These are phyloP conservation scores for Pythium aphanidermatum DNA, from an alignment of 352 stramenopile genomes.

Conservation along the genomic window DNA sequence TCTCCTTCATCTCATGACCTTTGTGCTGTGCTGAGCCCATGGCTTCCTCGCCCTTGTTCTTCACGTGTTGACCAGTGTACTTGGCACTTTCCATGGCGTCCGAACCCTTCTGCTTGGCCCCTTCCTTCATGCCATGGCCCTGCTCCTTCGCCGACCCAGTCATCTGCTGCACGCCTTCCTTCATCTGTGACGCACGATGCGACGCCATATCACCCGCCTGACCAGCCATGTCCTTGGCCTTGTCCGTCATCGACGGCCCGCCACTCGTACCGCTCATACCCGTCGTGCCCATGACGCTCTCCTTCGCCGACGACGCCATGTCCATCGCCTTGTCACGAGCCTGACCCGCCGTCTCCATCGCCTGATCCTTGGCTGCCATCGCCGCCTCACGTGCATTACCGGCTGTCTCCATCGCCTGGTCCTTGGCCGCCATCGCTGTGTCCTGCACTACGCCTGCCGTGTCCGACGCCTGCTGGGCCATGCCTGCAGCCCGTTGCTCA, in stretches of 20 bases:
- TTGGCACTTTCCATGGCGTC: conserved; percentile 9
- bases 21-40: not conserved
- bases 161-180: conserved; percentile 16
- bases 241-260: conserved; percentile 10
- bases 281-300: conserved; percentile 12
- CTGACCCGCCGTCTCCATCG: conserved; percentile 14
- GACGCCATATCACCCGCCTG: conserved; percentile 17
- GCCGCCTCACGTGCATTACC: conserved; percentile 17
- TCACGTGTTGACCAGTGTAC: conserved; percentile 5
- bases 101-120: conserved; percentile 14
- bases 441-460: conserved; percentile 15
- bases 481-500: conserved; percentile 22
- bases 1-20: conserved; percentile 5
- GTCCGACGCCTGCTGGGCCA: conserved; percentile 13
- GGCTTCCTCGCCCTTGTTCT: conserved; percentile 10
- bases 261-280: conserved; percentile 4
- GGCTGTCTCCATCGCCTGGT: conserved; percentile 18
- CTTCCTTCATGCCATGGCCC: conserved; percentile 13
- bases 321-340: conserved; percentile 23
- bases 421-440: conserved; percentile 17
- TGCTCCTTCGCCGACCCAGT: conserved; percentile 16
- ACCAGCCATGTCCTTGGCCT: conserved; percentile 19
- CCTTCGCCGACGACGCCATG: conserved; percentile 21
- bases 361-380: conserved; percentile 12
- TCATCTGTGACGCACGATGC: conserved; percentile 16